Evolutionary conservation across 2,329 filamentous ascomycete genomes (phyloP).

Genomic region (Reticulascus tulasneorum): DNA sequence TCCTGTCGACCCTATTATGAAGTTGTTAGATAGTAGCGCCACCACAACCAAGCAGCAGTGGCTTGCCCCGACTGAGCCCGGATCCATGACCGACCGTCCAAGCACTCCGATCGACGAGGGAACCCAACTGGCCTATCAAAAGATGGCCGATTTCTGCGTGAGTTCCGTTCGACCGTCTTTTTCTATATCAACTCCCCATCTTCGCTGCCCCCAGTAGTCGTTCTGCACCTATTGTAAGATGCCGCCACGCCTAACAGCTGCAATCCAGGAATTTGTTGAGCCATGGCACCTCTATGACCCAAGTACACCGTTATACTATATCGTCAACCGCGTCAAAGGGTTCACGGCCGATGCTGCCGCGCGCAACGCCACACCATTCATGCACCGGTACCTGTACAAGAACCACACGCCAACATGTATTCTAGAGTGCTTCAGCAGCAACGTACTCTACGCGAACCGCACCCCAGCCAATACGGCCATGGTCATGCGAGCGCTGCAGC

Average conservation of each 20-base stretch:
- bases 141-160: background rate
- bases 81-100: too few relatives aligned
- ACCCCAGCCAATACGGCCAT: constrained; percentile 22
- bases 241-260: too few relatives aligned
- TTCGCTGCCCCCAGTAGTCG: too few relatives aligned
- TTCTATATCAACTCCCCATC: background rate
- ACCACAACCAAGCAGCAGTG: background rate
- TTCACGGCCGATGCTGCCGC: constrained; percentile 21
- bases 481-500: constrained; percentile 22
- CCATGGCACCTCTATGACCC: constrained; percentile 25
- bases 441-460: constrained; percentile 24
- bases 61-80: background rate
- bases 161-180: background rate
- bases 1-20: too few relatives aligned
- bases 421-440: constrained; percentile 24
- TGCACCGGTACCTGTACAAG: constrained; percentile 24
- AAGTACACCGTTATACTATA: constrained; percentile 19
- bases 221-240: too few relatives aligned
- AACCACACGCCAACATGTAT: constrained; percentile 22
- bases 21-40: too few relatives aligned
- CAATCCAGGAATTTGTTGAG: constrained; percentile 16
- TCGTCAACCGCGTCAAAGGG: constrained; percentile 20
- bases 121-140: background rate
- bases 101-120: too few relatives aligned
- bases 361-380: constrained; percentile 22